Evolutionary conservation across 2,329 filamentous ascomycete species (phyloP).

Genomic region (Trichoderma koningiopsis): DNA sequence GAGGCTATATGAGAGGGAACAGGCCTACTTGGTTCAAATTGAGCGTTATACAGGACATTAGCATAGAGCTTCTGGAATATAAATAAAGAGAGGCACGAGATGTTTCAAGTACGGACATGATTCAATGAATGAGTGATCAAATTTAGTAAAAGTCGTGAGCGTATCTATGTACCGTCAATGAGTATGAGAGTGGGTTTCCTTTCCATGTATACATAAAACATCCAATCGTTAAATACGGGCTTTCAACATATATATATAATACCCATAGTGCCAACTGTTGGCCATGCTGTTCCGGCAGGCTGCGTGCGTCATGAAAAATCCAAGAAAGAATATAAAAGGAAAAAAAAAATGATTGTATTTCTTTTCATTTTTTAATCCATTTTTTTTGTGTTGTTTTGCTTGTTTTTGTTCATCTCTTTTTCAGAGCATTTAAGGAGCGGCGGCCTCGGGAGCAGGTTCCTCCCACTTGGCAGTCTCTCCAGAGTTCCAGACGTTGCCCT

Average conservation of each 20-base stretch:
- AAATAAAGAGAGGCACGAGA: background rate
- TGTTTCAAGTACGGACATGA: background rate
- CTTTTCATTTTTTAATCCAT: background rate
- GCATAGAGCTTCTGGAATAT: background rate
- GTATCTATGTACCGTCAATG: slow-evolving; percentile 25
- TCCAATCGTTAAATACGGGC: slow-evolving; percentile 25
- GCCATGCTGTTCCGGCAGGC: slow-evolving; percentile 16
- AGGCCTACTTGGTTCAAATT: background rate
- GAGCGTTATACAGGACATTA: background rate
- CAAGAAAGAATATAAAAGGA: background rate
- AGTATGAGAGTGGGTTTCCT: slow-evolving; percentile 21
- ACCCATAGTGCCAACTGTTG: slow-evolving; percentile 19
- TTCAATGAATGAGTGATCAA: slow-evolving; percentile 12
- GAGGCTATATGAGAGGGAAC: background rate
- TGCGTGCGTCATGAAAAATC: background rate
- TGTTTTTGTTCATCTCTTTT: background rate
- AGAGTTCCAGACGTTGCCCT: slow-evolving; percentile 46
- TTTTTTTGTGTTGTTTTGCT: background rate
- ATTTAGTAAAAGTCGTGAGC: slow-evolving; percentile 21
- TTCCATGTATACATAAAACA: slow-evolving; percentile 24
- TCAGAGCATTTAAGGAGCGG: slow-evolving; percentile 1
- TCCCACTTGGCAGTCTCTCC: slow-evolving; percentile 39
- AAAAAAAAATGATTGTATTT: background rate
- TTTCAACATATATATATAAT: slow-evolving; percentile 7
- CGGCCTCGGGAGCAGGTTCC: slow-evolving; percentile 8